A percentile compares a stretch with the other conserved stretches of the same genome.
Evolutionary conservation across 192 early-diverging fungal genomes (phyloP).

Genomic region (Polychytrium aggregatum): DNA sequence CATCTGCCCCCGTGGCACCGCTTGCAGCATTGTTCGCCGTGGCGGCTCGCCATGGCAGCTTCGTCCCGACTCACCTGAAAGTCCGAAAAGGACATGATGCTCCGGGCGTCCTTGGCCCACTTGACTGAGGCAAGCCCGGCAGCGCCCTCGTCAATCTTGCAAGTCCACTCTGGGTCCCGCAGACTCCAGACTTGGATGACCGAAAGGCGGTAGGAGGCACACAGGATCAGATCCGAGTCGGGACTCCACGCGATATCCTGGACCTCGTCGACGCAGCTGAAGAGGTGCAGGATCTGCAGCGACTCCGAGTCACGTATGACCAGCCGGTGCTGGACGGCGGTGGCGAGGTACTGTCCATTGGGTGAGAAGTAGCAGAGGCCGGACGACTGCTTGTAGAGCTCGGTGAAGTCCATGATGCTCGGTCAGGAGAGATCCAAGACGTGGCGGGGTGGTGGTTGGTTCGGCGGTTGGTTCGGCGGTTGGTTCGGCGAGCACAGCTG

Average conservation of each 20-base stretch:
- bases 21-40: no score
- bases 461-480: no score
- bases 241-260: slow-evolving; percentile 54
- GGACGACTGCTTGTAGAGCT: slow-evolving; percentile 52
- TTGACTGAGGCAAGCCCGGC: slow-evolving; percentile 27
- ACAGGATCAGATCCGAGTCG: slow-evolving; percentile 47
- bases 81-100: slow-evolving; percentile 37
- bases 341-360: slow-evolving; percentile 55
- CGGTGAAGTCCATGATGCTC: slow-evolving; percentile 37
- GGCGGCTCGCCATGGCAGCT: no score
- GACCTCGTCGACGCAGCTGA: slow-evolving; percentile 35
- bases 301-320: slow-evolving; percentile 57
- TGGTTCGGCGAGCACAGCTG: no score
- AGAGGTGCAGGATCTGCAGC: slow-evolving; percentile 50
- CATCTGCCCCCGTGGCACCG: no score
- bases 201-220: slow-evolving; percentile 31
- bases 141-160: slow-evolving; percentile 38
- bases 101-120: slow-evolving; percentile 42
- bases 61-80: slow-evolving; percentile 28
- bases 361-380: slow-evolving; percentile 52
- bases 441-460: no score
- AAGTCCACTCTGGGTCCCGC: slow-evolving; percentile 42
- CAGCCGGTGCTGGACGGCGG: slow-evolving; percentile 47
- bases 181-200: slow-evolving; percentile 46
- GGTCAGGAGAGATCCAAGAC: no score